Percentiles rank a stretch among this genome's conserved stretches.
These are phyloP conservation scores for Pseudonitzschia multistriata DNA, from an alignment of 108 stramenopile species.

Conservation along the genomic window DNA sequence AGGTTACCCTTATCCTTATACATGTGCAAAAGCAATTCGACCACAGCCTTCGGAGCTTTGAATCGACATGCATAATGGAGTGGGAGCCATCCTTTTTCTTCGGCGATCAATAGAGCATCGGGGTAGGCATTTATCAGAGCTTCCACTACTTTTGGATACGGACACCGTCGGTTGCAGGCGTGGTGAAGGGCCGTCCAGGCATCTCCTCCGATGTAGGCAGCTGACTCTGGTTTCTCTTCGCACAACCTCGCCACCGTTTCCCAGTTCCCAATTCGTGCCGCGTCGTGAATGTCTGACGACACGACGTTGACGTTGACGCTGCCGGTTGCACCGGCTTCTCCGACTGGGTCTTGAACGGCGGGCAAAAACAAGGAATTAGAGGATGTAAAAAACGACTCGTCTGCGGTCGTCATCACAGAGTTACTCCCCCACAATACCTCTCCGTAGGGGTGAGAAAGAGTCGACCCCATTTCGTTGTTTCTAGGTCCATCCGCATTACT, in stretches of 20 bases:
- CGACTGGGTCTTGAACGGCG: no score
- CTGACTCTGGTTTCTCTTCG: constrained; percentile 47
- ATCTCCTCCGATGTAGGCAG: constrained; percentile 56
- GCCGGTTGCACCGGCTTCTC: background rate
- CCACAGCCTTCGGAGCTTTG: constrained; percentile 65
- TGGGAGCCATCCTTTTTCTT: constrained; percentile 73
- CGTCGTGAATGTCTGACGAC: constrained; percentile 66
- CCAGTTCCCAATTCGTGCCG: constrained; percentile 75
- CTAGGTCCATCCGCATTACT: no score
- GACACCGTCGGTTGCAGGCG: constrained; percentile 75
- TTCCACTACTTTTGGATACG: constrained; percentile 58
- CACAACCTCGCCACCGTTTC: constrained; percentile 42
- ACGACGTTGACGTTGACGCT: background rate
- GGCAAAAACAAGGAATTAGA: no score
- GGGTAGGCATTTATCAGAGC: constrained; percentile 67
- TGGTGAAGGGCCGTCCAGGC: constrained; percentile 78
- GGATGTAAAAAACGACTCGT: no score
- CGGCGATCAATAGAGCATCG: constrained; percentile 51
- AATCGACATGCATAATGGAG: constrained; percentile 76
- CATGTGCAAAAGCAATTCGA: constrained; percentile 49
- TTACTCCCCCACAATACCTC: no score
- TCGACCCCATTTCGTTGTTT: no score
- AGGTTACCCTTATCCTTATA: constrained; percentile 47
- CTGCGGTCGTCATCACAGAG: no score
- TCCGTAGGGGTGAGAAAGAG: no score